Evolutionary conservation across 2,329 filamentous ascomycete genomes (phyloP).

Genomic region (Alternaria ventricosa): DNA sequence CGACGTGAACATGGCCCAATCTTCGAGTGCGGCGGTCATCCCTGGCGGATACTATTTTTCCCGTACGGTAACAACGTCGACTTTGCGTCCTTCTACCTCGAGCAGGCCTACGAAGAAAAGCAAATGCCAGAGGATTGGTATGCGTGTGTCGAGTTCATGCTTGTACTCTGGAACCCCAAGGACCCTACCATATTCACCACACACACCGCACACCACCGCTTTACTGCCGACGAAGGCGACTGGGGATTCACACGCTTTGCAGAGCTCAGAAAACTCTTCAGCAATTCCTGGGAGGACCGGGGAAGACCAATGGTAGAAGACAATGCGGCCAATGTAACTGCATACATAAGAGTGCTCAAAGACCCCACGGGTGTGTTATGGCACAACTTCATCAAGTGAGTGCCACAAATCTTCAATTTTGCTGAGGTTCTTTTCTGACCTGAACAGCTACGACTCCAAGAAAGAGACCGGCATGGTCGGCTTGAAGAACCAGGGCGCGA

Average conservation of each 20-base stretch:
- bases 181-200: constrained; percentile 81
- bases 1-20: constrained; percentile 87
- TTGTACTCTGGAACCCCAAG: constrained; percentile 93
- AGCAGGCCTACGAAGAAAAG: constrained; percentile 85
- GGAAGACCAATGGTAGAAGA: constrained; percentile 77
- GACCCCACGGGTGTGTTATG: constrained; percentile 88
- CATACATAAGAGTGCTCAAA: constrained; percentile 81
- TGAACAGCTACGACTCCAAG: constrained; percentile 84
- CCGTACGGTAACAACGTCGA: constrained; percentile 95
- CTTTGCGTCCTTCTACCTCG: constrained; percentile 91
- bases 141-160: constrained; percentile 92
- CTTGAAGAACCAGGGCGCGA: constrained; percentile 92
- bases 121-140: constrained; percentile 88
- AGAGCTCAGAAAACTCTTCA: constrained; percentile 85
- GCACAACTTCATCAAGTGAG: constrained; percentile 82
- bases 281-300: constrained; percentile 73
- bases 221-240: constrained; percentile 94
- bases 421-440: background rate
- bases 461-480: constrained; percentile 98
- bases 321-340: constrained; percentile 79
- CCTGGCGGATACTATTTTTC: constrained; percentile 96
- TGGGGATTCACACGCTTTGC: constrained; percentile 99
- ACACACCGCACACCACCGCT: constrained; percentile 89
- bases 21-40: constrained; percentile 84
- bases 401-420: background rate